Conservation (phyloP, 2,329 filamentous ascomycete genomes). For the Endothia cerciana region DNA sequence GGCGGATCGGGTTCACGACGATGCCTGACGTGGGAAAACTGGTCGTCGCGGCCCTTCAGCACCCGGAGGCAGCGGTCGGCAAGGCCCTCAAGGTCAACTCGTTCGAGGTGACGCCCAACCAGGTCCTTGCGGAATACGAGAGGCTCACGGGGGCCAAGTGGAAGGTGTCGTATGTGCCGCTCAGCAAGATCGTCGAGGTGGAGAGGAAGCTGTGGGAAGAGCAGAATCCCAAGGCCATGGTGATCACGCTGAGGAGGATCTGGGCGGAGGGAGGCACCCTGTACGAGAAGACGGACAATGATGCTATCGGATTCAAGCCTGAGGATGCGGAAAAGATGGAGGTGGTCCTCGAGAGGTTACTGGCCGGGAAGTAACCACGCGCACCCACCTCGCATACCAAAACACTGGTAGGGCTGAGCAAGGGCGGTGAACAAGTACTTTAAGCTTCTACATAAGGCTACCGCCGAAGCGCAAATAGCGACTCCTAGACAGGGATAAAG, state of each 20-base stretch:
- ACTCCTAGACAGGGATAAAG: too few relatives aligned
- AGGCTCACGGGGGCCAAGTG: constrained; percentile 64
- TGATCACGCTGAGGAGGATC: constrained; percentile 67
- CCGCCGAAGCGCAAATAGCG: background rate
- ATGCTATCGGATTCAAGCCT: constrained; percentile 52
- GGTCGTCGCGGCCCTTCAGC: constrained; percentile 63
- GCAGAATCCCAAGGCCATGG: constrained; percentile 54
- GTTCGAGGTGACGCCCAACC: constrained; percentile 66
- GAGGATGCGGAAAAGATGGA: constrained; percentile 57
- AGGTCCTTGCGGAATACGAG: constrained; percentile 70
- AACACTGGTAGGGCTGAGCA: background rate
- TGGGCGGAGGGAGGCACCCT: constrained; percentile 75
- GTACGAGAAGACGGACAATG: constrained; percentile 71
- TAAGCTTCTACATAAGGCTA: background rate
- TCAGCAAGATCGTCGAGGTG: constrained; percentile 56
- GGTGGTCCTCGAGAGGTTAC: constrained; percentile 34
- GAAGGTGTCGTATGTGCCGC: constrained; percentile 55
- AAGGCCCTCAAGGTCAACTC: constrained; percentile 70
- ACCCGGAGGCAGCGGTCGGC: constrained; percentile 57
- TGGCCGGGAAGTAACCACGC: constrained; percentile 16
- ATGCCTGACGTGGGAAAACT: constrained; percentile 73
- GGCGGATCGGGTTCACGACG: constrained; percentile 68
- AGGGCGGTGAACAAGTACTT: background rate
- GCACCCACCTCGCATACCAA: too few relatives aligned
- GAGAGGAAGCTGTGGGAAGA: constrained; percentile 65